A percentile compares a stretch with the other conserved stretches of the same genome.
Evolutionary conservation across 73 alveolate species (phyloP).

Genomic region (Tetrahymena malaccensis): DNA sequence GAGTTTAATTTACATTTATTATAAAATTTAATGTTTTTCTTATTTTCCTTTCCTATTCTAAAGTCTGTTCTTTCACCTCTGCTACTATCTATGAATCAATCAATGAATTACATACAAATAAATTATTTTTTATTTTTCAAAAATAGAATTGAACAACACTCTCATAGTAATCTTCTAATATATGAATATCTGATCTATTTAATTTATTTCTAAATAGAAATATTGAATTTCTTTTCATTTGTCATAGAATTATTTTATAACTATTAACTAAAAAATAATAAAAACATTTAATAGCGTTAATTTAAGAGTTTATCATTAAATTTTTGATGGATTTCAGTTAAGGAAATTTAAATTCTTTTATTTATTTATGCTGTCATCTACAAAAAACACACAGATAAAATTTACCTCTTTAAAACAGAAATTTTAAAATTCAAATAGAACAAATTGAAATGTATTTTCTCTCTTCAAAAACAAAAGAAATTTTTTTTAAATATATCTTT

Average conservation of each 20-base stretch:
- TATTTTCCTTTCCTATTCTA: no score
- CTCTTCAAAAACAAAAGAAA: no score
- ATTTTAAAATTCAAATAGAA: neutral
- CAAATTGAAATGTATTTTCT: neutral
- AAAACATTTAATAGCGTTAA: no score
- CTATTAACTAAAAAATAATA: no score
- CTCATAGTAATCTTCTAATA: neutral
- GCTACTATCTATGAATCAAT: neutral
- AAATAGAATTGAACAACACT: neutral
- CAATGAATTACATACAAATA: neutral
- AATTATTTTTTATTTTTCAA: neutral
- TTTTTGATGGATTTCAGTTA: neutral
- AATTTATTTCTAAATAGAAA: no score
- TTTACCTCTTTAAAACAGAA: neutral
- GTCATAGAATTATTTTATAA: neutral
- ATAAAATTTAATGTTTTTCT: neutral
- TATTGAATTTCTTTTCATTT: no score
- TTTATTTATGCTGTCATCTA: neutral
- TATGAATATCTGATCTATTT: no score
- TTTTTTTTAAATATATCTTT: no score
- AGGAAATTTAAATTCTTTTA: neutral
- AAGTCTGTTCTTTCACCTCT: neutral
- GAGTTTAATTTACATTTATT: neutral
- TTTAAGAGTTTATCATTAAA: no score
- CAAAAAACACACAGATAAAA: no score